phyloP scores from a whole-genome alignment of 441 rosid genomes.

The Lepidium campestre region DNA sequence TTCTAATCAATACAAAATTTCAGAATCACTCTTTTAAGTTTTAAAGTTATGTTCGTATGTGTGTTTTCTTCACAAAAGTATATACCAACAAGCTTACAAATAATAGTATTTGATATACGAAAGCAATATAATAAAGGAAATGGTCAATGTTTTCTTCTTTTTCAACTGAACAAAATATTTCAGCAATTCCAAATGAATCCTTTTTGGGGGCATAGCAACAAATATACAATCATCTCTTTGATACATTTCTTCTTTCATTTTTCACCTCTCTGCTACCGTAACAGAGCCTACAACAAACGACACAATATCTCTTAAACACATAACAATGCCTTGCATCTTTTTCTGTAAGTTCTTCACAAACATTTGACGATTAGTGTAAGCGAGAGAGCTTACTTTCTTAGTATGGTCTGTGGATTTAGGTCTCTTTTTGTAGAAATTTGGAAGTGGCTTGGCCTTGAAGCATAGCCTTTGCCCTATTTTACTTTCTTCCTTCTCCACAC shows the following conservation, averaged over 20 bases:
- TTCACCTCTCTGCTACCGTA: slow-evolving; percentile 11
- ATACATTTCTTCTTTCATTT: not conserved
- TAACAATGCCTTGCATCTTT: not conserved
- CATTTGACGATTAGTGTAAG: not conserved
- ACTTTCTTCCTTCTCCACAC: slow-evolving; percentile 56
- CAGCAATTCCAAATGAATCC: not conserved
- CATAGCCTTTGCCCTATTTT: slow-evolving; percentile 60
- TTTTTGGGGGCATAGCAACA: not conserved
- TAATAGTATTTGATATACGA: not conserved
- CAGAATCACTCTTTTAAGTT: too few species aligned
- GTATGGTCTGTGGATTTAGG: slow-evolving; percentile 31
- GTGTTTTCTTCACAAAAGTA: too few species aligned
- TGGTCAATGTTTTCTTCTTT: not conserved
- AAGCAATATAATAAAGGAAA: not conserved
- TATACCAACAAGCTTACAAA: not conserved
- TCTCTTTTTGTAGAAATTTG: slow-evolving; percentile 67
- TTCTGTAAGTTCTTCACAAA: not conserved
- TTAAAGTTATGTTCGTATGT: too few species aligned
- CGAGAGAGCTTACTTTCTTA: slow-evolving; percentile 35
- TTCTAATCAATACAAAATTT: not conserved
- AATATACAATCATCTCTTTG: not conserved
- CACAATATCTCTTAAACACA: not conserved
- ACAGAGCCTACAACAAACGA: slow-evolving; percentile 24
- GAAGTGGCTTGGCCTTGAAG: slow-evolving; percentile 89
- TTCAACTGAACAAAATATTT: not conserved